phyloP scores from a whole-genome alignment of 2,329 filamentous ascomycete species.

The Corniculantispora saksenae region DNA sequence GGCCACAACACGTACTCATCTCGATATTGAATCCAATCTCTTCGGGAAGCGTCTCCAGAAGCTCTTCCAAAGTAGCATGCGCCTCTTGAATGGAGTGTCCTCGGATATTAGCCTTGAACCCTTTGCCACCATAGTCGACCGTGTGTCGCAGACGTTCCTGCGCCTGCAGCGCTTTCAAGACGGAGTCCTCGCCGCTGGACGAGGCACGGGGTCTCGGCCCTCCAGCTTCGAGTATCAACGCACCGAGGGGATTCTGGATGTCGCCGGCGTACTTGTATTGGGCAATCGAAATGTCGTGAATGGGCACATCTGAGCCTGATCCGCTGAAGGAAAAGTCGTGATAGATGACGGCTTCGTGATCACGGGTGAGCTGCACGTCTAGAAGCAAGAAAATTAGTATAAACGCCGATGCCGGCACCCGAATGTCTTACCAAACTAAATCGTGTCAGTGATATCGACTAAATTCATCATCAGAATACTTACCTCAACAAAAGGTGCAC shows the following conservation, averaged over 20 bases:
- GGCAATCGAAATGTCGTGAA: conserved; percentile 40
- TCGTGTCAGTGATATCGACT: background rate
- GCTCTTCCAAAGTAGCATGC: conserved; percentile 39
- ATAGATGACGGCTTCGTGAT: conserved; percentile 41
- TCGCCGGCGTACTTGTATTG: conserved; percentile 38
- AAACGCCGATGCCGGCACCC: too few relatives aligned
- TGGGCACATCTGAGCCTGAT: conserved; percentile 40
- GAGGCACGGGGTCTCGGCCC: conserved; percentile 26
- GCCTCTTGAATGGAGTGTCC: conserved; percentile 38
- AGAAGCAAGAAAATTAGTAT: too few relatives aligned
- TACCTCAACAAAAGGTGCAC: conserved; percentile 17
- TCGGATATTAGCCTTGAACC: conserved; percentile 43
- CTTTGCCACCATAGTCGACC: conserved; percentile 39
- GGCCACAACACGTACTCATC: conserved; percentile 33
- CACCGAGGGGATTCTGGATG: conserved; percentile 21
- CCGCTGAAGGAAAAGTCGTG: conserved; percentile 46
- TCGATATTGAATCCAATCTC: conserved; percentile 42
- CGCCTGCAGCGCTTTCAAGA: conserved; percentile 25
- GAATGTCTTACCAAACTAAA: conserved; percentile 12
- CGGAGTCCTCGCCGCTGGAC: conserved; percentile 26
- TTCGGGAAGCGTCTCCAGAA: conserved; percentile 36
- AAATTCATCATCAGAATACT: background rate
- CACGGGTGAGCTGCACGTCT: conserved; percentile 45
- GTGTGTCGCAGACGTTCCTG: conserved; percentile 39
- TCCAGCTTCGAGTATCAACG: conserved; percentile 14